Percentiles rank a stretch among this genome's conserved stretches.
phyloP scores from a whole-genome alignment of 2,329 filamentous ascomycete genomes.

The Tolypocladium tropicale region DNA sequence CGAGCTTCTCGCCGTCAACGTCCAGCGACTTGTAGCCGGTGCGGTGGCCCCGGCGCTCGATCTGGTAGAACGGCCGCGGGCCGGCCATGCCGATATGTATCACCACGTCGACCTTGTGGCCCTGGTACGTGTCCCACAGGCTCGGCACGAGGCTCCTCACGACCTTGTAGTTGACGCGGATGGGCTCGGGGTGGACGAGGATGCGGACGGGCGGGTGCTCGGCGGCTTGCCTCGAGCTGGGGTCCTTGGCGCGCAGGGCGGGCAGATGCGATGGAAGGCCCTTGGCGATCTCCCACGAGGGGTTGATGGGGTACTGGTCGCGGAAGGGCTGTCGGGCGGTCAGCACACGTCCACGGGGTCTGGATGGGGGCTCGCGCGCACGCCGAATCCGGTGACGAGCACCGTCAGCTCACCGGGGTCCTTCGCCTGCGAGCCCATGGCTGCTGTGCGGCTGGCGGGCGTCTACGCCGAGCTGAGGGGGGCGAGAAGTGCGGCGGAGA shows the following conservation, averaged over 20 bases:
- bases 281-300: slow-evolving; percentile 68
- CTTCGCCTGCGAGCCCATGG: slow-evolving; percentile 24
- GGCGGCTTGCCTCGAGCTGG: slow-evolving; percentile 15
- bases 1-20: slow-evolving; percentile 52
- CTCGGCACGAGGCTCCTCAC: slow-evolving; percentile 54
- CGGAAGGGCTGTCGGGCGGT: slow-evolving; percentile 56
- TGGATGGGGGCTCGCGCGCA: slow-evolving; percentile 23
- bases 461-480: not conserved
- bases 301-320: slow-evolving; percentile 60
- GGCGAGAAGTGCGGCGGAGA: not conserved
- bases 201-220: slow-evolving; percentile 45
- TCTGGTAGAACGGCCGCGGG: slow-evolving; percentile 50
- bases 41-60: slow-evolving; percentile 62
- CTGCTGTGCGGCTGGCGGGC: not conserved
- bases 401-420: slow-evolving; percentile 42
- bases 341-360: slow-evolving; percentile 5
- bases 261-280: slow-evolving; percentile 57
- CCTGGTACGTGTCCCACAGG: slow-evolving; percentile 40
- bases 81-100: slow-evolving; percentile 77
- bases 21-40: slow-evolving; percentile 63
- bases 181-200: slow-evolving; percentile 51
- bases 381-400: slow-evolving; percentile 51
- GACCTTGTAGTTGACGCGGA: slow-evolving; percentile 61
- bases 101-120: slow-evolving; percentile 47
- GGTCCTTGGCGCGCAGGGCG: slow-evolving; percentile 32